A percentile compares a stretch with the other conserved stretches of the same genome.
phyloP scores from a whole-genome alignment of 2,329 filamentous ascomycete genomes.

The Microascus cirrosus region DNA sequence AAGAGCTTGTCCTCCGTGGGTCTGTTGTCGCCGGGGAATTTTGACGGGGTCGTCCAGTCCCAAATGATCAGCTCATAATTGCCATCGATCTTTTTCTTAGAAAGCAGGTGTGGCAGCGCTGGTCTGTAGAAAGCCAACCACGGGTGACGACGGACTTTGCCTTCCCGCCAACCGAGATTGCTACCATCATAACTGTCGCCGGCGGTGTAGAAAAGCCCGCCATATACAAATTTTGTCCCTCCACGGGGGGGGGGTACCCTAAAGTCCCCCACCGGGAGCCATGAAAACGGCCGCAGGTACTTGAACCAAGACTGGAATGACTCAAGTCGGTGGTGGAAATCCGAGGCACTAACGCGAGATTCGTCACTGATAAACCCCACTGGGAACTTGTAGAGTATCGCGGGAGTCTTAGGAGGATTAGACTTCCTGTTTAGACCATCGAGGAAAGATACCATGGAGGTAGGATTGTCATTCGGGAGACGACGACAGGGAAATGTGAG shows the following conservation, averaged over 20 bases:
- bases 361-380: neutral
- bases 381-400: neutral
- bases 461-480: neutral
- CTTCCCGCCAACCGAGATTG: slow-evolving; percentile 8
- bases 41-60: slow-evolving; percentile 26
- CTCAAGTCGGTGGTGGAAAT: neutral
- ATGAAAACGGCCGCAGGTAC: slow-evolving; percentile 3
- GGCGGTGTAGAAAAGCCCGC: slow-evolving; percentile 39
- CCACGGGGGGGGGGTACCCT: too few species aligned
- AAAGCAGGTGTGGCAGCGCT: slow-evolving; percentile 19
- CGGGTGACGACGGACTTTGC: slow-evolving; percentile 23
- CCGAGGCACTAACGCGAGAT: neutral
- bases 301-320: slow-evolving; percentile 18
- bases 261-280: neutral
- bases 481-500: neutral
- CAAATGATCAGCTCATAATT: slow-evolving; percentile 39
- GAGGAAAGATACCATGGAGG: neutral
- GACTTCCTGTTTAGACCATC: neutral
- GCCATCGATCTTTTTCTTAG: neutral
- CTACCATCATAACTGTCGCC: slow-evolving; percentile 14
- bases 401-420: neutral
- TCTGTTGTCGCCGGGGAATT: slow-evolving; percentile 9
- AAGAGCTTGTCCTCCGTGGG: slow-evolving; percentile 24
- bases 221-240: slow-evolving; percentile 4
- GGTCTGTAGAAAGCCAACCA: slow-evolving; percentile 41